A percentile compares a stretch with the other conserved stretches of the same genome.
Conservation (phyloP, 2,329 filamentous ascomycete species). For the Hortaea werneckii region DNA sequence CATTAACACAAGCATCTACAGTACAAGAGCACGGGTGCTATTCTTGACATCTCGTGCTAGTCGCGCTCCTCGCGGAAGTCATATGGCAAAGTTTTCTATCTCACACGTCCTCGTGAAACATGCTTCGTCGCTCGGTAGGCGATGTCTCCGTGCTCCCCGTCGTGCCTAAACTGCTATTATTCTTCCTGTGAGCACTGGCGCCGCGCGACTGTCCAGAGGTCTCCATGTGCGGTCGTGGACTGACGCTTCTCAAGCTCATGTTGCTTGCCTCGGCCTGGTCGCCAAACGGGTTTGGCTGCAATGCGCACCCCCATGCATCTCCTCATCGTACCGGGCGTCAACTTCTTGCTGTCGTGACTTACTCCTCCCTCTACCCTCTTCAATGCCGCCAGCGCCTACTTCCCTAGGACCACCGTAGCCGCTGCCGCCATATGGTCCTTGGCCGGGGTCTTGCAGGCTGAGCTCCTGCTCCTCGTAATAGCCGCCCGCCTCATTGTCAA, state of each 20-base stretch:
- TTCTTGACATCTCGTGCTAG: no score
- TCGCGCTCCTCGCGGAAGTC: no score
- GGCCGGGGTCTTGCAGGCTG: conserved; percentile 40
- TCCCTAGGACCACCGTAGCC: conserved; percentile 28
- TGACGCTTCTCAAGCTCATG: conserved; percentile 57
- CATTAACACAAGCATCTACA: no score
- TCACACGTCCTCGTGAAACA: conserved; percentile 61
- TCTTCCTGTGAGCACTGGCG: conserved; percentile 25
- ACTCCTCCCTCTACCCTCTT: conserved; percentile 35
- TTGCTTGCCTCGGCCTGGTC: conserved; percentile 56
- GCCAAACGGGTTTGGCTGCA: conserved; percentile 55
- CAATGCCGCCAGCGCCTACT: conserved; percentile 23
- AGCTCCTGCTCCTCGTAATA: conserved; percentile 74
- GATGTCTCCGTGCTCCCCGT: conserved; percentile 37
- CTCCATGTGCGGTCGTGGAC: conserved; percentile 55
- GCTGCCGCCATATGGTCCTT: conserved; percentile 30
- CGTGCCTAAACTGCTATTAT: conserved; percentile 23
- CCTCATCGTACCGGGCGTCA: conserved; percentile 37
- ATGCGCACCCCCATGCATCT: conserved; percentile 31
- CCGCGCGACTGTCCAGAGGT: conserved; percentile 39
- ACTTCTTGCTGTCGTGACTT: conserved; percentile 39
- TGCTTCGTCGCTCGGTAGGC: conserved; percentile 57
- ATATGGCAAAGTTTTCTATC: background rate
- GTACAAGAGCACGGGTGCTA: no score
- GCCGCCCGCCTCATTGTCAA: conserved; percentile 59